phyloP scores from a whole-genome alignment of 768 basidiomycete genomes.

The Kwoniella dendrophila region DNA sequence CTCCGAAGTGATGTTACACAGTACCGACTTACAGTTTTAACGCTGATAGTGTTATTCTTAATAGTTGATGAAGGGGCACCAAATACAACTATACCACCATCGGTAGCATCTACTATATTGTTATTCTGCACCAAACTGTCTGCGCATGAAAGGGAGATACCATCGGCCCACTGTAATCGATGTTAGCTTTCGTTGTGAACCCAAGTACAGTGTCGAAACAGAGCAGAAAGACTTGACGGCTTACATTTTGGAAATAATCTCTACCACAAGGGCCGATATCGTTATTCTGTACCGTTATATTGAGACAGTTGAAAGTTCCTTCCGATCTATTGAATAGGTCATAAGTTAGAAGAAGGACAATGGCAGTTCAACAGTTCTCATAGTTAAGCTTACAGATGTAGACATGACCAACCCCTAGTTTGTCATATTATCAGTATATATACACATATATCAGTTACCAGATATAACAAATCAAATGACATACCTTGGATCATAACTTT shows the following conservation, averaged over 20 bases:
- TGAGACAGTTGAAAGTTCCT: conserved; percentile 68
- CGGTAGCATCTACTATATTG: conserved; percentile 47
- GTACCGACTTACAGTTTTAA: conserved; percentile 33
- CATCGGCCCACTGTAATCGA: conserved; percentile 53
- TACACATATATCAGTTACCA: not conserved
- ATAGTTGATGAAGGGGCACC: conserved; percentile 45
- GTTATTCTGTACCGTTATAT: conserved; percentile 72
- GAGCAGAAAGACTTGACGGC: conserved; percentile 5
- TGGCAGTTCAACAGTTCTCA: not conserved
- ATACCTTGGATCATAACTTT: conserved; percentile 66
- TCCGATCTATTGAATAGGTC: conserved; percentile 58
- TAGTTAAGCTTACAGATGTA: conserved; percentile 62
- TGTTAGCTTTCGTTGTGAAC: not conserved
- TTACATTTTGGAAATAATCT: conserved; percentile 44
- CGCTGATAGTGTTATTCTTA: conserved; percentile 48
- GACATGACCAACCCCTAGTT: conserved; percentile 72
- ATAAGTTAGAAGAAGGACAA: not conserved
- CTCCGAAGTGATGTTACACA: not conserved
- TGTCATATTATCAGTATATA: too few relatives aligned
- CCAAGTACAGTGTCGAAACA: too few relatives aligned
- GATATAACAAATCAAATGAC: not conserved
- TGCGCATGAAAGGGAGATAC: conserved; percentile 52
- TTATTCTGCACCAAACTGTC: conserved; percentile 48
- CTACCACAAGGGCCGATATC: conserved; percentile 64
- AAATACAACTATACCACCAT: conserved; percentile 52